phyloP scores from a whole-genome alignment of 352 stramenopile genomes.

The Phytopythium litorale region DNA sequence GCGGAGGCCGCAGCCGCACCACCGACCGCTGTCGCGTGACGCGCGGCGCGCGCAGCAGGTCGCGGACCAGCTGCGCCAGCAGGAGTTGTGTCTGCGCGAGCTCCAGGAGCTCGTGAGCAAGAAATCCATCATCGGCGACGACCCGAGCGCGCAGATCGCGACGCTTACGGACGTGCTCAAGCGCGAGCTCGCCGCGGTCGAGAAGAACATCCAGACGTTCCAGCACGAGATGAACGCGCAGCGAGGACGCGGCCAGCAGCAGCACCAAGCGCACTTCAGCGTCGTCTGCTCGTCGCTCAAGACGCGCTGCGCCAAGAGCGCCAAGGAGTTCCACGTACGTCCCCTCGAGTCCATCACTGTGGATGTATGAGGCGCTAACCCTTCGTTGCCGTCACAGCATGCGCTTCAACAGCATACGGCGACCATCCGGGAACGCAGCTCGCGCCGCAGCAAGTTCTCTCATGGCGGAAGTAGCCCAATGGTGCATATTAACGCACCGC shows the following conservation, averaged over 20 bases:
- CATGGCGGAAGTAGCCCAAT: slow-evolving; percentile 64
- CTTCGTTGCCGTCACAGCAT: slow-evolving; percentile 26
- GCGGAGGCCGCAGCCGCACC: slow-evolving; percentile 28
- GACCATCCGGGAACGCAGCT: slow-evolving; percentile 70
- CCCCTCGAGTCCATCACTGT: not conserved
- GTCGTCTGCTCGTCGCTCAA: slow-evolving; percentile 81
- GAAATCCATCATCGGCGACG: slow-evolving; percentile 78
- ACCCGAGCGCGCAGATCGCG: slow-evolving; percentile 69
- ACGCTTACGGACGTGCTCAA: slow-evolving; percentile 79
- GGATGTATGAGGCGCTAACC: slow-evolving; percentile 2
- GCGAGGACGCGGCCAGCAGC: slow-evolving; percentile 46
- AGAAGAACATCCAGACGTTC: slow-evolving; percentile 13
- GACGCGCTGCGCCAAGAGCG: slow-evolving; percentile 73
- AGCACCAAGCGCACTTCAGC: slow-evolving; percentile 79
- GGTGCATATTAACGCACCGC: slow-evolving; percentile 75
- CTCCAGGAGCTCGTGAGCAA: slow-evolving; percentile 66
- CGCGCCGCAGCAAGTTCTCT: slow-evolving; percentile 78
- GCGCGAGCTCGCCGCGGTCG: slow-evolving; percentile 56
- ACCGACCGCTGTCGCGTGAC: slow-evolving; percentile 69
- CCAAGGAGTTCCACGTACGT: slow-evolving; percentile 75
- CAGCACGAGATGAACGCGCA: slow-evolving; percentile 30
- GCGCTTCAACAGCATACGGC: slow-evolving; percentile 60
- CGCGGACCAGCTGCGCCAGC: slow-evolving; percentile 72
- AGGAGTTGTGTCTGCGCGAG: slow-evolving; percentile 76
- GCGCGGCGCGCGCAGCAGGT: slow-evolving; percentile 75